phyloP scores from a whole-genome alignment of 257 asterid species.

The Plantago ovata region DNA sequence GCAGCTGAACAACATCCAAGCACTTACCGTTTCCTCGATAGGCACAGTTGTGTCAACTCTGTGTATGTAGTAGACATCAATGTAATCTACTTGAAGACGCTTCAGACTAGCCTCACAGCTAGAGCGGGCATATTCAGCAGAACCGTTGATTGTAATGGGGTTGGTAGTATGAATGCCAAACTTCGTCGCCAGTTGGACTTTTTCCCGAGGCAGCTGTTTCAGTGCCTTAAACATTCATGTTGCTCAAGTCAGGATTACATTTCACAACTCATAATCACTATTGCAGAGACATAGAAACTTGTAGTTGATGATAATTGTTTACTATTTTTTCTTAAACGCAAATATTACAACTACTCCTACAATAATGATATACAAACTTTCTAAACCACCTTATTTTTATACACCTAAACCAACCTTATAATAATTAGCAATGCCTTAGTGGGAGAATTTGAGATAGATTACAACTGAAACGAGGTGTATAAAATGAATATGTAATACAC shows the following conservation, averaged over 20 bases:
- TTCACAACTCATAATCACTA: no score
- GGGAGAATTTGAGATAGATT: no score
- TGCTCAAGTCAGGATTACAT: not conserved
- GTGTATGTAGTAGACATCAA: slow-evolving; percentile 55
- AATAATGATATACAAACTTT: no score
- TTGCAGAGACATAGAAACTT: no score
- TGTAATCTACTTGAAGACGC: slow-evolving; percentile 49
- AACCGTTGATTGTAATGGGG: slow-evolving; percentile 41
- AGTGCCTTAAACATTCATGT: slow-evolving; percentile 23
- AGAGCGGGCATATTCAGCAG: slow-evolving; percentile 37
- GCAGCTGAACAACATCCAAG: not conserved
- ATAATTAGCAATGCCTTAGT: no score
- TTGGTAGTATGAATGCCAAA: slow-evolving; percentile 24
- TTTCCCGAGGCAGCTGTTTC: slow-evolving; percentile 32
- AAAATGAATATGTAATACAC: not conserved
- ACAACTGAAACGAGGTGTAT: no score
- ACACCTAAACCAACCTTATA: no score
- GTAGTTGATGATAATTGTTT: no score
- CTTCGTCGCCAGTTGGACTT: slow-evolving; percentile 36
- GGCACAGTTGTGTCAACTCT: slow-evolving; percentile 44
- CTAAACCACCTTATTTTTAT: no score
- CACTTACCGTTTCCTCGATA: slow-evolving; percentile 56
- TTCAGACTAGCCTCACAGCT: slow-evolving; percentile 48
- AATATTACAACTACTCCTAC: no score
- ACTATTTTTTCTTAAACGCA: no score